A percentile compares a stretch with the other conserved stretches of the same genome.
phyloP scores from a whole-genome alignment of 805 yeast species.

The Pichia deserticola region DNA sequence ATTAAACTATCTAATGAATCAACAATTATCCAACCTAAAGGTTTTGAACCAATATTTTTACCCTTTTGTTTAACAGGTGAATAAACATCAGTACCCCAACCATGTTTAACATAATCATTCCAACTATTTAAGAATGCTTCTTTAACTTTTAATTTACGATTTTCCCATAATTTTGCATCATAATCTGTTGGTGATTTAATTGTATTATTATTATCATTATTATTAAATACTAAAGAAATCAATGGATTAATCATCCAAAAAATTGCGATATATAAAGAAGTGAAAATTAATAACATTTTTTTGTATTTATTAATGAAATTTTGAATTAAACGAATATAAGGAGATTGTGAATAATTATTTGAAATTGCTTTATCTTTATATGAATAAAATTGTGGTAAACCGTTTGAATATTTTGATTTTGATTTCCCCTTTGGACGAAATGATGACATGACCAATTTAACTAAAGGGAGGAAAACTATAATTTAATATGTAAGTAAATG shows the following conservation, averaged over 20 bases:
- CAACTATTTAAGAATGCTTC: slow-evolving; percentile 69
- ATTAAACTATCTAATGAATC: slow-evolving; percentile 79
- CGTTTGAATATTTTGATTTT: slow-evolving; percentile 20
- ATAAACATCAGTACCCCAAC: slow-evolving; percentile 81
- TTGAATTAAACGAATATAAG: slow-evolving; percentile 3
- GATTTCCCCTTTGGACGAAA: slow-evolving; percentile 11
- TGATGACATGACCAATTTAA: slow-evolving; percentile 3
- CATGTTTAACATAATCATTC: slow-evolving; percentile 65
- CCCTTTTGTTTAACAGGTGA: slow-evolving; percentile 58
- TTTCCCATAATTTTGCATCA: slow-evolving; percentile 32
- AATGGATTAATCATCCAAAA: slow-evolving; percentile 2
- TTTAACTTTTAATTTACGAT: slow-evolving; percentile 50
- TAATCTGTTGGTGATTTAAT: neutral
- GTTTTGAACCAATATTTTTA: slow-evolving; percentile 69
- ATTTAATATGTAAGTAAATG: too few relatives aligned
- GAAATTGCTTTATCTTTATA: slow-evolving; percentile 41
- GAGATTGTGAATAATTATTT: slow-evolving; percentile 6
- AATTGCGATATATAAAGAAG: slow-evolving; percentile 36
- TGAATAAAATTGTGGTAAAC: slow-evolving; percentile 38
- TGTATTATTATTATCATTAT: neutral
- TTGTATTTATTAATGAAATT: slow-evolving; percentile 18
- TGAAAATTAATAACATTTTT: slow-evolving; percentile 34
- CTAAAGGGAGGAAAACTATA: too few relatives aligned
- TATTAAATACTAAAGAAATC: neutral
- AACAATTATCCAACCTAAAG: slow-evolving; percentile 90